phyloP scores from a whole-genome alignment of 176 grass and related monocot species.

The Microstegium vimineum region DNA sequence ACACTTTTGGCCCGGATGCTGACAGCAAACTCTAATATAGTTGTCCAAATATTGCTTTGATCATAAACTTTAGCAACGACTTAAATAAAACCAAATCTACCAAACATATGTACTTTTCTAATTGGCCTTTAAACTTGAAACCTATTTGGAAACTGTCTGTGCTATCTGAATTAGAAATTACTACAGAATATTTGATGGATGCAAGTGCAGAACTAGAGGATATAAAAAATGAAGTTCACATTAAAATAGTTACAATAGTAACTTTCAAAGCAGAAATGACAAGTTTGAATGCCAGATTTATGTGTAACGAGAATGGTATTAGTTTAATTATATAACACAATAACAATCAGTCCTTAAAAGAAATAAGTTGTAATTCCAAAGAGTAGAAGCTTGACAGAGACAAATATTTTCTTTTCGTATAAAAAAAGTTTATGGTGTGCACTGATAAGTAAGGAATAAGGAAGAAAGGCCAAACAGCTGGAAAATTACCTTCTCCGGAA shows the following conservation, averaged over 20 bases:
- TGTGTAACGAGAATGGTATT: neutral
- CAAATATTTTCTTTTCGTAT: neutral
- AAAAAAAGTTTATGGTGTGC: neutral
- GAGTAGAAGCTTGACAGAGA: neutral
- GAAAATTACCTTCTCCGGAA: conserved; percentile 68
- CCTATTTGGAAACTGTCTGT: neutral
- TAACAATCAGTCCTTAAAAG: neutral
- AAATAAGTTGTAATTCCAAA: neutral
- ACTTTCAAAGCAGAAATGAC: conserved; percentile 4
- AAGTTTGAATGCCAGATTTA: neutral
- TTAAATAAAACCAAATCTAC: neutral
- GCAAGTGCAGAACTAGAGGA: neutral
- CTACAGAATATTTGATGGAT: neutral
- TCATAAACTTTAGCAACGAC: neutral
- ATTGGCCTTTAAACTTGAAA: neutral
- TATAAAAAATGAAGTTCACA: neutral
- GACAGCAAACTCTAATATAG: neutral
- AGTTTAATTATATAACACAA: neutral
- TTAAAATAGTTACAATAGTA: neutral
- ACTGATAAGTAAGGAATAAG: neutral
- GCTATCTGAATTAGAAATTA: neutral
- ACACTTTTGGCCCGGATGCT: neutral
- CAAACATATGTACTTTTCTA: neutral
- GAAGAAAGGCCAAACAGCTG: neutral
- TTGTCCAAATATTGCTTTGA: neutral